A percentile compares a stretch with the other conserved stretches of the same genome.
phyloP scores from a whole-genome alignment of 2,329 filamentous ascomycete genomes.

The Botryosphaeria dothidea region DNA sequence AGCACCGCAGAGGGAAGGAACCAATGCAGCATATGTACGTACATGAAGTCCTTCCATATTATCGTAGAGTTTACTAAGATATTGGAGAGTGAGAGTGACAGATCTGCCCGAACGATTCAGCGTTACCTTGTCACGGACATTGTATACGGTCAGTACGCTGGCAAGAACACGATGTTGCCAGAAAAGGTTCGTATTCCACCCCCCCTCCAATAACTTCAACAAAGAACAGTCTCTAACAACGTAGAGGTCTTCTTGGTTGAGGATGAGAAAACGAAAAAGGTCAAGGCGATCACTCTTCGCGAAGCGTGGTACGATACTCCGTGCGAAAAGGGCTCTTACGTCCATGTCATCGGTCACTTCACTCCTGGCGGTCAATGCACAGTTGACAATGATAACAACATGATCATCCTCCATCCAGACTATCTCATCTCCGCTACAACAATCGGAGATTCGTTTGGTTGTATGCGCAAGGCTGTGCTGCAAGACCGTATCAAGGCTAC shows the following conservation, averaged over 20 bases:
- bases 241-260: conserved; percentile 76
- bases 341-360: conserved; percentile 85
- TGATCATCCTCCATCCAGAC: conserved; percentile 91
- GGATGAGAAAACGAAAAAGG: conserved; percentile 68
- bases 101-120: conserved; percentile 69
- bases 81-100: conserved; percentile 64
- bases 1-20: conserved; percentile 66
- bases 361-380: conserved; percentile 70
- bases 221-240: conserved; percentile 26
- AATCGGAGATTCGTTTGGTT: conserved; percentile 94
- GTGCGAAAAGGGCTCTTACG: conserved; percentile 71
- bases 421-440: conserved; percentile 94
- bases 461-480: conserved; percentile 84
- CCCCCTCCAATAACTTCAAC: background rate
- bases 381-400: conserved; percentile 77
- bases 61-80: conserved; percentile 59
- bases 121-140: conserved; percentile 81
- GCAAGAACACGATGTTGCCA: conserved; percentile 58
- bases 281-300: conserved; percentile 72
- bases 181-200: conserved; percentile 66
- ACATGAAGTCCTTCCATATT: background rate
- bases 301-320: conserved; percentile 86
- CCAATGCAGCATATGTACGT: conserved; percentile 31
- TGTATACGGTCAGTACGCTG: conserved; percentile 68
- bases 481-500: conserved; percentile 95